A percentile compares a stretch with the other conserved stretches of the same genome.
Conservation (phyloP, 768 basidiomycete species). For the Hydnum rufescens region DNA sequence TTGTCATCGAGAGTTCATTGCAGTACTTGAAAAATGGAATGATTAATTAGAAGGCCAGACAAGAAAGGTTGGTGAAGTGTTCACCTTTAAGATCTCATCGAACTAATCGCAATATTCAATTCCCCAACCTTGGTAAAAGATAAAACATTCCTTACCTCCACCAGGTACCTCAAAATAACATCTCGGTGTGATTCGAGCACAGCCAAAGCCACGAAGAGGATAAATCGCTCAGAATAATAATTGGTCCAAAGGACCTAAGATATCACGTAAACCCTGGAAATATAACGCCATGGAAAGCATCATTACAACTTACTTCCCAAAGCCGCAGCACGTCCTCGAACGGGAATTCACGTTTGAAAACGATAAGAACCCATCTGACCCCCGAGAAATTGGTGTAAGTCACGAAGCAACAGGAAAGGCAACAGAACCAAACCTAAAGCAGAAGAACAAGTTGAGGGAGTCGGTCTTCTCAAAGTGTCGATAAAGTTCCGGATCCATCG, state of each 20-base stretch:
- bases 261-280: neutral
- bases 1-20: slow-evolving; percentile 89
- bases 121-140: slow-evolving; percentile 6
- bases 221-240: slow-evolving; percentile 70
- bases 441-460: slow-evolving; percentile 88
- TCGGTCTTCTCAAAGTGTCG: slow-evolving; percentile 79
- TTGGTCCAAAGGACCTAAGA: slow-evolving; percentile 61
- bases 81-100: too few species aligned
- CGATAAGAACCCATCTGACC: slow-evolving; percentile 67
- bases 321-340: slow-evolving; percentile 77
- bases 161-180: slow-evolving; percentile 84
- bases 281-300: neutral
- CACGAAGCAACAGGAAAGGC: neutral
- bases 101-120: slow-evolving; percentile 28
- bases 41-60: slow-evolving; percentile 5
- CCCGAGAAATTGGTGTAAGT: slow-evolving; percentile 10
- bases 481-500: slow-evolving; percentile 94
- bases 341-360: slow-evolving; percentile 91
- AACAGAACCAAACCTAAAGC: slow-evolving; percentile 56
- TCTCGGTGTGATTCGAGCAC: slow-evolving; percentile 90
- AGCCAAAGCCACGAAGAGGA: slow-evolving; percentile 88
- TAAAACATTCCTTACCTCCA: slow-evolving; percentile 79
- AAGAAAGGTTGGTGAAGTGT: slow-evolving; percentile 34
- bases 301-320: slow-evolving; percentile 46
- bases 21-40: slow-evolving; percentile 60